Evolutionary conservation across 2,329 filamentous ascomycete species (phyloP).

Genomic region (Blumeria hordei): DNA sequence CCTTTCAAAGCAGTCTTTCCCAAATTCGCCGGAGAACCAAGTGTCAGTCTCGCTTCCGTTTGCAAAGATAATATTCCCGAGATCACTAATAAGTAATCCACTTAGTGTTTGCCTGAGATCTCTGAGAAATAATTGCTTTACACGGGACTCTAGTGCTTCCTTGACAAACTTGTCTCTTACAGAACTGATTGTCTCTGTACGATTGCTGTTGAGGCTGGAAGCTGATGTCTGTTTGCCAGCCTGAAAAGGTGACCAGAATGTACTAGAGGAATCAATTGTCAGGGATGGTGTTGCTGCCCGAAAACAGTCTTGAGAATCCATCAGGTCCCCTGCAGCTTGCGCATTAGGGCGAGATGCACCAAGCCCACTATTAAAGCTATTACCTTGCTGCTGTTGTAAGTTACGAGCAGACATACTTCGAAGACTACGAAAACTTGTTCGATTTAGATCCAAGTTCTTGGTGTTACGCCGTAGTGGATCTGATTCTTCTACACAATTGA

Average conservation of each 20-base stretch:
- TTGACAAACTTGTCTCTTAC: too few relatives aligned
- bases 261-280: conserved; percentile 50
- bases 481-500: conserved; percentile 17
- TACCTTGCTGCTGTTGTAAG: conserved; percentile 29
- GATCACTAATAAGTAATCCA: too few relatives aligned
- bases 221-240: conserved; percentile 36
- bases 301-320: conserved; percentile 49
- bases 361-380: conserved; percentile 43
- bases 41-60: too few relatives aligned
- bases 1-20: too few relatives aligned
- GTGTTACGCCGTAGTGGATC: conserved; percentile 14
- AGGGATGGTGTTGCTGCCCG: conserved; percentile 41
- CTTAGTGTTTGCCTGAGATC: too few relatives aligned
- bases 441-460: conserved; percentile 19
- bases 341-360: conserved; percentile 31
- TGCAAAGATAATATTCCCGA: too few relatives aligned
- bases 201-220: conserved; percentile 13
- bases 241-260: conserved; percentile 78
- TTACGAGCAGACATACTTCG: conserved; percentile 35
- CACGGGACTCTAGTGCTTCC: too few relatives aligned
- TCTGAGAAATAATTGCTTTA: too few relatives aligned
- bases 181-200: too few relatives aligned
- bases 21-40: too few relatives aligned
- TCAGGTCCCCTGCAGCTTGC: conserved; percentile 28
- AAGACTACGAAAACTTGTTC: conserved; percentile 30